A percentile compares a stretch with the other conserved stretches of the same genome.
These are phyloP conservation scores for Calvatia gigantea DNA, from an alignment of 768 basidiomycete species.

Conservation along the genomic window DNA sequence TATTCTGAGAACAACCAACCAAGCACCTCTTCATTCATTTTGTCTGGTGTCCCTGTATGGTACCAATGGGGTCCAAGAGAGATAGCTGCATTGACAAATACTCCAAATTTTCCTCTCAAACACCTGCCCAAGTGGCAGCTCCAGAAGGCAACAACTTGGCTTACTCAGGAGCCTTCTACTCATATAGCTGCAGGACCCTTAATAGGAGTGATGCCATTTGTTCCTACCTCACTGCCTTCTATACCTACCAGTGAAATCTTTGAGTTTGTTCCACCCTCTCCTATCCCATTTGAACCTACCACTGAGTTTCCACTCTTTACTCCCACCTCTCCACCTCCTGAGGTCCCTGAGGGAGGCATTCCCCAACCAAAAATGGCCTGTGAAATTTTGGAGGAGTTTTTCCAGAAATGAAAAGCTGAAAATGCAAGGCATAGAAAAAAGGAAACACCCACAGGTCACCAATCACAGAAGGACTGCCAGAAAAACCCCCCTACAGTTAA, in stretches of 20 bases:
- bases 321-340: too few species aligned
- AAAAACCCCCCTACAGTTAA: neutral
- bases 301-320: too few species aligned
- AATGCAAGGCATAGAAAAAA: neutral
- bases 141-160: neutral
- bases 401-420: neutral
- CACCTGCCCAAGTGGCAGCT: neutral
- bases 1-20: neutral
- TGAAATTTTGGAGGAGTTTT: neutral
- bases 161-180: neutral
- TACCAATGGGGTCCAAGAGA: neutral
- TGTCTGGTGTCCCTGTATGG: neutral
- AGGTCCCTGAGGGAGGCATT: too few species aligned
- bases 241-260: too few species aligned
- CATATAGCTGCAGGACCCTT: neutral
- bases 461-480: neutral
- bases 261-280: too few species aligned
- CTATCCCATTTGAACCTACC: too few species aligned
- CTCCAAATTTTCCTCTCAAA: neutral
- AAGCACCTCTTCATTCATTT: neutral
- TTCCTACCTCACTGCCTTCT: neutral
- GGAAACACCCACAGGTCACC: neutral
- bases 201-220: neutral
- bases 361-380: too few species aligned
- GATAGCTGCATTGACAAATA: neutral